These are phyloP conservation scores for Craspedostauros australis DNA, from an alignment of 108 stramenopile species.

Conservation along the genomic window DNA sequence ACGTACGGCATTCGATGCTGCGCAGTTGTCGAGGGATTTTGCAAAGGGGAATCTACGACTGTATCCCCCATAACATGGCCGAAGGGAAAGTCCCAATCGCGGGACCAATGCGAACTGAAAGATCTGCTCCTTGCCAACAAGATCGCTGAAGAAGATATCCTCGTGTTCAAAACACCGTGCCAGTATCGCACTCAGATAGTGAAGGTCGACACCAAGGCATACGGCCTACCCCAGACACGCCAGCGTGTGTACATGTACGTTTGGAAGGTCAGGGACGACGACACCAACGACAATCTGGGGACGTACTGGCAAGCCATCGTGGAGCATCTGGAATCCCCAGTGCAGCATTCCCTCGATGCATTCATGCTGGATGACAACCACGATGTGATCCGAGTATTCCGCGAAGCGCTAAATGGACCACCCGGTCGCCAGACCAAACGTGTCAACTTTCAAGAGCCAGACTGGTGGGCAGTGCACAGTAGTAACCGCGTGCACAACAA, in stretches of 20 bases:
- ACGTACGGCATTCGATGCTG: slow-evolving; percentile 58
- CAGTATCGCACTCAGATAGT: slow-evolving; percentile 50
- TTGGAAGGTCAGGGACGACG: slow-evolving; percentile 57
- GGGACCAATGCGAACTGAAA: slow-evolving; percentile 38
- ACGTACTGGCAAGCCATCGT: slow-evolving; percentile 59
- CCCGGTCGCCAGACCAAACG: slow-evolving; percentile 45
- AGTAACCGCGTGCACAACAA: slow-evolving; percentile 44
- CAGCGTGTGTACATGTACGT: slow-evolving; percentile 67
- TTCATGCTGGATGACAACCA: slow-evolving; percentile 63
- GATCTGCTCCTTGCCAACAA: slow-evolving; percentile 47
- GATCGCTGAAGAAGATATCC: slow-evolving; percentile 40
- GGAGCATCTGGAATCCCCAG: slow-evolving; percentile 45
- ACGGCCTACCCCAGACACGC: slow-evolving; percentile 77
- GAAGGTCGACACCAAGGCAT: slow-evolving; percentile 67
- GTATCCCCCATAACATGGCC: slow-evolving; percentile 27
- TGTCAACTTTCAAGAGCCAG: slow-evolving; percentile 30
- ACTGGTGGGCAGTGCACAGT: slow-evolving; percentile 53
- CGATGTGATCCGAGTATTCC: slow-evolving; percentile 66
- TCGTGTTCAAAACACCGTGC: slow-evolving; percentile 49
- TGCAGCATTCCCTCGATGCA: slow-evolving; percentile 62
- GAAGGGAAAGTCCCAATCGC: slow-evolving; percentile 5
- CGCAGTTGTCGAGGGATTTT: slow-evolving; percentile 47
- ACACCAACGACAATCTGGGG: slow-evolving; percentile 51
- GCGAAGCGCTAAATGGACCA: slow-evolving; percentile 57
- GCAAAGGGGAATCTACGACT: slow-evolving; percentile 14